Evolutionary conservation across 257 asterid genomes (phyloP).

Genomic region (Solanum neorickii): DNA sequence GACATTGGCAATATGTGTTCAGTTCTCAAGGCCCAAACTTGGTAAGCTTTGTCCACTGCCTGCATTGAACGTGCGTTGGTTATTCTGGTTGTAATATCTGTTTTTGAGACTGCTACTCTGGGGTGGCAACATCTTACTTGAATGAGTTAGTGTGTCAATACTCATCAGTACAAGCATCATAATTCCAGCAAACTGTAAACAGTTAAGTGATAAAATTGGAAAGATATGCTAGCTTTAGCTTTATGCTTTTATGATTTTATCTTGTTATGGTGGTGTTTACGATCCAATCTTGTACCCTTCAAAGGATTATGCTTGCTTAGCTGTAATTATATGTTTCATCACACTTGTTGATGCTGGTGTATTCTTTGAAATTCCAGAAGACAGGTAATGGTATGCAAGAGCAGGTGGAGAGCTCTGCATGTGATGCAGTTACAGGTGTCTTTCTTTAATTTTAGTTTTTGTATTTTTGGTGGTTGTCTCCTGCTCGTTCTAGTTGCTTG

Average conservation of each 20-base stretch:
- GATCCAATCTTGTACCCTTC: not conserved
- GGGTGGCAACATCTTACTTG: not conserved
- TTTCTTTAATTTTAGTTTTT: not conserved
- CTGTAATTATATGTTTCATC: not conserved
- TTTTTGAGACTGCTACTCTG: not conserved
- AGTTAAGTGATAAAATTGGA: not conserved
- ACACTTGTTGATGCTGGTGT: not conserved
- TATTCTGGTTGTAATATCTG: not conserved
- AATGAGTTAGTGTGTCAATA: not conserved
- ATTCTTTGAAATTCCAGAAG: slow-evolving; percentile 31
- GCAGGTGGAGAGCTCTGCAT: slow-evolving; percentile 76
- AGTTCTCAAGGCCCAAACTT: not conserved
- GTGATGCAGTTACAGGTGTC: slow-evolving; percentile 59
- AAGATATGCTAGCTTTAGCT: not conserved
- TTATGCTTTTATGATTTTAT: not conserved
- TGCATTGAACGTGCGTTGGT: not conserved
- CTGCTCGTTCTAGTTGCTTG: slow-evolving; percentile 3
- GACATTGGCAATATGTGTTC: not conserved
- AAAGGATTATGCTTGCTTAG: not conserved
- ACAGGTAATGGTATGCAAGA: slow-evolving; percentile 46
- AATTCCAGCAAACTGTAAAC: not conserved
- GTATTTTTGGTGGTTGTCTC: slow-evolving; percentile 1
- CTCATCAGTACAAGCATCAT: not conserved
- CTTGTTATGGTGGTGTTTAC: not conserved
- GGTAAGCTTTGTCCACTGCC: not conserved